phyloP scores from a whole-genome alignment of 768 basidiomycete species.

The Suillus bovinus region DNA sequence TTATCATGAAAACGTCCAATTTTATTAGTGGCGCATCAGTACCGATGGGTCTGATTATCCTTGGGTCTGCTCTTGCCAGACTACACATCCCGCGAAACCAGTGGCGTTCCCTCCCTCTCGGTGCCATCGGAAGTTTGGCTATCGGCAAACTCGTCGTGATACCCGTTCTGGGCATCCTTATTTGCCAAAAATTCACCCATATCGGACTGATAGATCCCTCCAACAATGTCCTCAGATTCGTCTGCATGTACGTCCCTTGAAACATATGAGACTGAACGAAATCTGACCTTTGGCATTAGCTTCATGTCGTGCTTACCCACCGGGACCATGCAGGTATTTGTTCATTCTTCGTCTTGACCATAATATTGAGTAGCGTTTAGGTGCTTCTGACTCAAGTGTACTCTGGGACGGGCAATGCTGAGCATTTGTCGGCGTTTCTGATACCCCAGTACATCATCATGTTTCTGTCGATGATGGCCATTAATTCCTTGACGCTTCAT shows the following conservation, averaged over 20 bases:
- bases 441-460: slow-evolving; percentile 55
- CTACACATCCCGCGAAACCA: slow-evolving; percentile 49
- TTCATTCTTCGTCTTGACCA: background rate
- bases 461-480: slow-evolving; percentile 37
- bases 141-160: slow-evolving; percentile 54
- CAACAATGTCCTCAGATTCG: slow-evolving; percentile 62
- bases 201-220: slow-evolving; percentile 47
- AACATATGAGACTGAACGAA: background rate
- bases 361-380: slow-evolving; percentile 27
- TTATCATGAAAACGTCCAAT: slow-evolving; percentile 53
- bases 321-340: slow-evolving; percentile 55
- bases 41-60: slow-evolving; percentile 59
- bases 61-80: slow-evolving; percentile 64
- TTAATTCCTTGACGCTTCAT: slow-evolving; percentile 38
- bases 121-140: slow-evolving; percentile 55
- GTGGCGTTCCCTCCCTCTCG: slow-evolving; percentile 47
- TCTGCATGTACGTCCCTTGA: slow-evolving; percentile 58
- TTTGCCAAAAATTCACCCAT: slow-evolving; percentile 51
- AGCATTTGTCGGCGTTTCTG: slow-evolving; percentile 61
- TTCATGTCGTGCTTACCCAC: slow-evolving; percentile 64
- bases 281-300: slow-evolving; percentile 28
- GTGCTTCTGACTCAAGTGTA: slow-evolving; percentile 67
- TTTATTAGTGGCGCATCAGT: slow-evolving; percentile 68
- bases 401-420: slow-evolving; percentile 63
- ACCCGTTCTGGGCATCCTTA: slow-evolving; percentile 61